These are phyloP conservation scores for Leucocoprinus leucothites DNA, from an alignment of 768 basidiomycete genomes.

Conservation along the genomic window DNA sequence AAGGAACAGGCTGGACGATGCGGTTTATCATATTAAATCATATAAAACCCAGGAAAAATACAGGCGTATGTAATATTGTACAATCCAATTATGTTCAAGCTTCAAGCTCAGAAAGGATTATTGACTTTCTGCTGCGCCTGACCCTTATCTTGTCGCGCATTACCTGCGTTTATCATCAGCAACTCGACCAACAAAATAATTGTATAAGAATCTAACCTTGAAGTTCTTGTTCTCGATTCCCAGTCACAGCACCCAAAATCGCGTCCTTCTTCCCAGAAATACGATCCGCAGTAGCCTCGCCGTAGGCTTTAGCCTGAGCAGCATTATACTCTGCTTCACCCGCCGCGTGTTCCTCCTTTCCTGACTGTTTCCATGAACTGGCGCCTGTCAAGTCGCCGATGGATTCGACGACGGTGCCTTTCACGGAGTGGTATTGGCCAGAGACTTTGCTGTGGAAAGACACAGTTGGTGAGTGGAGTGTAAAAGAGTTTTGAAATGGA, in stretches of 20 bases:
- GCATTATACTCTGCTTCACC: constrained; percentile 51
- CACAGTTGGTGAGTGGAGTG: too few relatives aligned
- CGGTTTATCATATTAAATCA: too few relatives aligned
- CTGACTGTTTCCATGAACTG: constrained; percentile 41
- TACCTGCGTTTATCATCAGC: constrained; percentile 2
- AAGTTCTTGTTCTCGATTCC: constrained; percentile 43
- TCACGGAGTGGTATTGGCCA: constrained; percentile 15
- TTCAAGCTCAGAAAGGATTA: not conserved
- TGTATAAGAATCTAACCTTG: constrained; percentile 27
- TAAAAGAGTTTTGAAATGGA: not conserved
- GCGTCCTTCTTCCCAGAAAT: constrained; percentile 44
- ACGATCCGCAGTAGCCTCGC: constrained; percentile 43
- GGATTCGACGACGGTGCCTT: constrained; percentile 33
- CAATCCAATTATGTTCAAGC: too few relatives aligned
- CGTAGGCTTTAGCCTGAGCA: constrained; percentile 48
- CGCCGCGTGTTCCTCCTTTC: constrained; percentile 47
- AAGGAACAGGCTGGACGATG: too few relatives aligned
- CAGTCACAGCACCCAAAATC: constrained; percentile 47
- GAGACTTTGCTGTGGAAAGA: constrained; percentile 13
- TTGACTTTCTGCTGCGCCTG: constrained; percentile 50
- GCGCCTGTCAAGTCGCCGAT: constrained; percentile 49
- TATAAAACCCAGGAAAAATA: too few relatives aligned
- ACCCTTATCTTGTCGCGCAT: constrained; percentile 21
- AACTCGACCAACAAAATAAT: not conserved
- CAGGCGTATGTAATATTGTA: too few relatives aligned